These are phyloP conservation scores for Coemansia sp. DNA, from an alignment of 192 early-diverging fungal species.

Conservation along the genomic window DNA sequence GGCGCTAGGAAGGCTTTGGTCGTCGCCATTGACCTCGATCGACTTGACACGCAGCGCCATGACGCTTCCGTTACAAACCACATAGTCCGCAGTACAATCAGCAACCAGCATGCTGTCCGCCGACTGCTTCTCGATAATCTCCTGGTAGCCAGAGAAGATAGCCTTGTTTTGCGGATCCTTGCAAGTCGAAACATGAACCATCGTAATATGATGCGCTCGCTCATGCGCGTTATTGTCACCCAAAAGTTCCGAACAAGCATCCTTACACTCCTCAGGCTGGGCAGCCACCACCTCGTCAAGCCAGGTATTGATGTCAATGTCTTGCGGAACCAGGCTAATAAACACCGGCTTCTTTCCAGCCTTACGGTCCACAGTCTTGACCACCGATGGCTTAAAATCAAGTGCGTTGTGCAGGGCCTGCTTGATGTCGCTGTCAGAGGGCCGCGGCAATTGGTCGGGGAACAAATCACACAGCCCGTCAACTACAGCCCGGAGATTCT, in stretches of 20 bases:
- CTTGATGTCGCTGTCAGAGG: constrained; percentile 56
- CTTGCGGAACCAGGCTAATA: constrained; percentile 32
- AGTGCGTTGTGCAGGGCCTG: constrained; percentile 58
- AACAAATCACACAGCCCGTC: constrained; percentile 55
- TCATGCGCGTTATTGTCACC: neutral
- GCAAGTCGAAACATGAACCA: constrained; percentile 48
- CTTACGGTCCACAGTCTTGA: constrained; percentile 32
- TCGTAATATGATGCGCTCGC: constrained; percentile 56
- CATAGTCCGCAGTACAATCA: constrained; percentile 49
- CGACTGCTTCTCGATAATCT: constrained; percentile 21
- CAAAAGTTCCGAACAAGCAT: constrained; percentile 23
- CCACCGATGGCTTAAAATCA: constrained; percentile 48
- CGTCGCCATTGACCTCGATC: constrained; percentile 14
- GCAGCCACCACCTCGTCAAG: constrained; percentile 21
- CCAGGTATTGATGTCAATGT: constrained; percentile 21
- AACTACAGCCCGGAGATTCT: constrained; percentile 55
- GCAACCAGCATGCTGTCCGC: constrained; percentile 21
- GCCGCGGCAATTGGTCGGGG: constrained; percentile 34
- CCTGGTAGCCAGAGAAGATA: constrained; percentile 34
- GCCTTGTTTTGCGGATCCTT: constrained; percentile 28
- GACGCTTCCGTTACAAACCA: constrained; percentile 56
- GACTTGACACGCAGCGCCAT: constrained; percentile 47
- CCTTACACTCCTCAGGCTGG: constrained; percentile 18
- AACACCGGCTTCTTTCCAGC: constrained; percentile 19
- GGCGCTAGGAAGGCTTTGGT: constrained; percentile 7